phyloP scores from a whole-genome alignment of 495 filamentous ascomycete genomes.

The Oidiodendron maius region DNA sequence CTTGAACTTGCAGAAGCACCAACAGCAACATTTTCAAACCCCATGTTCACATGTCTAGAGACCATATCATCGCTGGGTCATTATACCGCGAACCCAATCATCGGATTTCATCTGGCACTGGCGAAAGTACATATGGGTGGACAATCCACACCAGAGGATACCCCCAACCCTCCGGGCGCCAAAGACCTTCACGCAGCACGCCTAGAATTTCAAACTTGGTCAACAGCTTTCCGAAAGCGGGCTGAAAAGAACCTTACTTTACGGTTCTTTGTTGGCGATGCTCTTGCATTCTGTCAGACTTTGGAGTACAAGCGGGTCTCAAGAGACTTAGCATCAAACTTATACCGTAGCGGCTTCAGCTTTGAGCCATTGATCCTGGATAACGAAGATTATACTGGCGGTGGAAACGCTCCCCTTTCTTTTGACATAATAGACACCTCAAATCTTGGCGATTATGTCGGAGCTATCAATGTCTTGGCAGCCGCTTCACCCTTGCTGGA shows the following conservation, averaged over 20 bases:
- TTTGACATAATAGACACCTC: constrained; percentile 59
- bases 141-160: constrained; percentile 15
- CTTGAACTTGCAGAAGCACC: background rate
- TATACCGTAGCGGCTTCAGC: constrained; percentile 9
- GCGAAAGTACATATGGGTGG: constrained; percentile 20
- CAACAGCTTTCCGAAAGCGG: constrained; percentile 21
- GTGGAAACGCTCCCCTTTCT: constrained; percentile 26
- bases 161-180: background rate
- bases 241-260: constrained; percentile 25
- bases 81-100: constrained; percentile 36
- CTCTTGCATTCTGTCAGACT: constrained; percentile 38
- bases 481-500: constrained; percentile 40
- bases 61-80: constrained; percentile 25
- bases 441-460: constrained; percentile 43
- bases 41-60: constrained; percentile 23
- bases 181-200: constrained; percentile 16
- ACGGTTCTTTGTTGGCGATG: constrained; percentile 38
- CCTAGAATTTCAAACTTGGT: constrained; percentile 29
- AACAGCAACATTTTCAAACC: constrained; percentile 21
- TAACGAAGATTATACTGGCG: constrained; percentile 30
- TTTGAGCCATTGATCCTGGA: constrained; percentile 31
- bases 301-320: constrained; percentile 28
- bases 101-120: constrained; percentile 37
- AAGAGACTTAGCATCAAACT: background rate
- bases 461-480: constrained; percentile 41